Evolutionary conservation across 2,329 filamentous ascomycete genomes (phyloP), one percentile per base, ranked within the genome.

Genomic region (Chlorencoelia australis): DNA sequence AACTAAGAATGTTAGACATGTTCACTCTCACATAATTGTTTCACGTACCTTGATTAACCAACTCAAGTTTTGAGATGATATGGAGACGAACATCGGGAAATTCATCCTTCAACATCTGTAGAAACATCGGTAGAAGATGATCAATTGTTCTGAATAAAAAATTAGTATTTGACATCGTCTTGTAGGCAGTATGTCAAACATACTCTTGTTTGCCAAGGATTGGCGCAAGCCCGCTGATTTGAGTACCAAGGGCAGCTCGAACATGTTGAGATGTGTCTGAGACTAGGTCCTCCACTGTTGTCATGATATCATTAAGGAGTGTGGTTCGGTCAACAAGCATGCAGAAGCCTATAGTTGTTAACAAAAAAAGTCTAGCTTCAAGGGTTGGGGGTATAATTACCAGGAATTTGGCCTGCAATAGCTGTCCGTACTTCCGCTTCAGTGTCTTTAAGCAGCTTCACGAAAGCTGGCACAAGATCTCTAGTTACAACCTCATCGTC

Each of bases 41-140:
- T 9, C 28, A 57, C 66, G 45, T 67, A 87, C 84, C 84, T 65
- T 95, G 85, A 66, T 98, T 98, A 47, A 98, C 91, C 45, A 93
- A 75, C 66, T 98, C 93, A 37, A 98, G 78, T 65, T 98, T 98
- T n/a, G 91, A 96, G 56, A 98, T 98, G 60, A 98, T 98, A 65
- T 98, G 94, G 41, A 98, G 77, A 45, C 91, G 82, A 34, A 98
- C 91, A 59, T 98, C 91, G 15, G 91, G 91, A 62, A 95, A 96
- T 58, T 98, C 91, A 55, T 98, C 91, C 72, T 96, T 98, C 53
- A 98, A 79, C 91, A 98, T 98, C 61, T 94, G 85, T 36, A 98
- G 72, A 64, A 98, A 96, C 89, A 98, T 98, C 36, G 91, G 91
- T 29, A 98, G 75, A 29, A 98, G 77, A 59, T 98, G 91, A 51